Evolutionary conservation across 164 flowering plant genomes (phyloP).

Genomic region (Annona squamosa): DNA sequence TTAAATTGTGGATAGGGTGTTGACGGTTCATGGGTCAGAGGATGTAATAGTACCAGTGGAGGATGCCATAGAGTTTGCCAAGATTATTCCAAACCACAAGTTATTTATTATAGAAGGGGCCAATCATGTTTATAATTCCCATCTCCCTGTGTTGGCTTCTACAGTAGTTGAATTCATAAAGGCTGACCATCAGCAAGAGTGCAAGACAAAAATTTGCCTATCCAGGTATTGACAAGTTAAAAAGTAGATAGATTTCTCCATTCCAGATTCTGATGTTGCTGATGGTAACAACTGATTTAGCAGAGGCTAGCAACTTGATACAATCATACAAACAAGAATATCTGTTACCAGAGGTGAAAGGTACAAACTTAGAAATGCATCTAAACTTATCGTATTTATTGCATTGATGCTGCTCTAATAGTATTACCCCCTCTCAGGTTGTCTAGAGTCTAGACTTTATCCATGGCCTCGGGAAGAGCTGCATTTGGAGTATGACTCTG

Average conservation of each 20-base stretch:
- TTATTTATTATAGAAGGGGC: conserved; percentile 69
- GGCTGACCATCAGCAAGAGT: conserved; percentile 19
- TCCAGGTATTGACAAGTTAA: neutral
- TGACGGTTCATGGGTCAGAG: conserved; percentile 79
- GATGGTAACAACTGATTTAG: neutral
- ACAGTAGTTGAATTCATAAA: conserved; percentile 46
- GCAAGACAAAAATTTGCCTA: neutral
- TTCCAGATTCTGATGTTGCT: neutral
- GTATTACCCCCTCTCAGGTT: no score
- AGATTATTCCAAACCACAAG: conserved; percentile 72
- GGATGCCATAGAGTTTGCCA: conserved; percentile 65
- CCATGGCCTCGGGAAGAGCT: no score
- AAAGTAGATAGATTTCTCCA: neutral
- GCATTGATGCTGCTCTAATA: no score
- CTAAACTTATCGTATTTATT: no score
- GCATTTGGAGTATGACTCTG: no score
- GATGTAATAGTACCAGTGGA: conserved; percentile 67
- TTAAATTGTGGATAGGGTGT: conserved; percentile 38
- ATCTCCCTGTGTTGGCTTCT: conserved; percentile 52
- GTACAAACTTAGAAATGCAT: no score
- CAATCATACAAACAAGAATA: no score
- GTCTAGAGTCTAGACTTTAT: no score
- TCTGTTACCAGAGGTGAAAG: no score
- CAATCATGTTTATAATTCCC: conserved; percentile 52
- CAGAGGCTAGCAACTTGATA: neutral